These are phyloP conservation scores for Chlorella sp. DNA, from an alignment of 139 green algal genomes.

Conservation along the genomic window DNA sequence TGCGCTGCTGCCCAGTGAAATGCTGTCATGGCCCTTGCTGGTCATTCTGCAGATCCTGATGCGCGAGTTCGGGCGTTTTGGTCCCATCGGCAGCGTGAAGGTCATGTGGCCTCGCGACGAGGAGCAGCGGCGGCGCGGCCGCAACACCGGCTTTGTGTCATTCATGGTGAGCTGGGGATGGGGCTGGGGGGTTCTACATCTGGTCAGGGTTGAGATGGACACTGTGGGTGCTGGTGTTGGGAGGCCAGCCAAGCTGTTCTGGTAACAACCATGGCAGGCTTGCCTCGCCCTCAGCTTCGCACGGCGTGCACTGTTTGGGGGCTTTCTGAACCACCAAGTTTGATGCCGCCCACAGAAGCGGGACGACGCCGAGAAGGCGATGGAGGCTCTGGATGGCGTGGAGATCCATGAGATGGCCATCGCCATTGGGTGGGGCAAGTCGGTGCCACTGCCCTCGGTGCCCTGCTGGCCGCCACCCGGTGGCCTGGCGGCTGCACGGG, in stretches of 20 bases:
- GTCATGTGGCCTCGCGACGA: constrained; percentile 98
- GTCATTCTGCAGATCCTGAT: constrained; percentile 71
- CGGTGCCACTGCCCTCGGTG: constrained; percentile 77
- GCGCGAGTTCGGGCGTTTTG: constrained; percentile 93
- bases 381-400: constrained; percentile 84
- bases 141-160: constrained; percentile 96
- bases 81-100: constrained; percentile 93
- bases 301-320: too few species aligned
- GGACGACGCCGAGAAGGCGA: constrained; percentile 74
- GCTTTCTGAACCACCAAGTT: too few species aligned
- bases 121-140: constrained; percentile 84
- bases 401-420: constrained; percentile 83
- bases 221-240: too few species aligned
- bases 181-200: too few species aligned
- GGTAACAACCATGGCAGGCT: too few species aligned
- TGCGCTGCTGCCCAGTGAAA: too few species aligned
- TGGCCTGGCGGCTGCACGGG: constrained; percentile 8
- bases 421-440: constrained; percentile 95
- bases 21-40: too few species aligned
- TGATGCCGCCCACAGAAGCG: constrained; percentile 61
- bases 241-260: neutral
- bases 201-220: too few species aligned
- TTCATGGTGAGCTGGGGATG: constrained; percentile 87
- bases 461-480: constrained; percentile 76
- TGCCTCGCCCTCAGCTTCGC: too few species aligned